These are phyloP conservation scores for Wallacemonas sp. DNA, from an alignment of 208 protist species.

Conservation along the genomic window DNA sequence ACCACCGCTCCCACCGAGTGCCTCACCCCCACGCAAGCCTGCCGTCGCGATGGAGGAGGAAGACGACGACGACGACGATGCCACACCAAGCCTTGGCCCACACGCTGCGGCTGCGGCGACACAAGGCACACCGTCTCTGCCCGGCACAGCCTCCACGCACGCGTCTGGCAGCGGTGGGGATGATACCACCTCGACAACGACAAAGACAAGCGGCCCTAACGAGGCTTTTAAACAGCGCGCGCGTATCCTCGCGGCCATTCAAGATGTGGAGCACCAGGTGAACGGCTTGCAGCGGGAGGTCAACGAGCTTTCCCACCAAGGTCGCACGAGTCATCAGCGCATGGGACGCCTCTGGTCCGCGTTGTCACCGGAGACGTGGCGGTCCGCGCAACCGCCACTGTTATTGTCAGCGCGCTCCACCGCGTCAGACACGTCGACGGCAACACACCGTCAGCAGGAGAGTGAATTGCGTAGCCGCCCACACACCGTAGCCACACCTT, in stretches of 20 bases:
- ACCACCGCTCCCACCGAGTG: constrained; percentile 12
- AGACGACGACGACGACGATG: constrained; percentile 7
- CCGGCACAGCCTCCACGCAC: neutral
- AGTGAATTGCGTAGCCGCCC: no score
- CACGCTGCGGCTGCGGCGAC: neutral
- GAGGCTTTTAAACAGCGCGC: constrained; percentile 42
- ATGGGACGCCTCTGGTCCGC: constrained; percentile 26
- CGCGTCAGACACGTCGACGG: neutral
- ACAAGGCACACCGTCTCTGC: no score
- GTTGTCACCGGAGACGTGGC: constrained; percentile 7
- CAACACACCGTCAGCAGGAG: neutral
- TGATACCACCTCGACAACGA: constrained; percentile 1
- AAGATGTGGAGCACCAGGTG: constrained; percentile 54
- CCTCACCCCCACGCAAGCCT: constrained; percentile 10
- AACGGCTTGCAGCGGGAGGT: constrained; percentile 47
- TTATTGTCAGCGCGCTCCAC: neutral
- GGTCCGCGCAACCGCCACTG: neutral
- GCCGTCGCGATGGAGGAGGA: neutral
- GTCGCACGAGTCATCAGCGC: constrained; percentile 24
- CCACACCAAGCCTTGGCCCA: neutral
- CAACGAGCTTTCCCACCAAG: constrained; percentile 36
- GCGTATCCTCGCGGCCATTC: constrained; percentile 39
- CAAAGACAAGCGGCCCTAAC: neutral
- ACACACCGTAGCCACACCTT: no score
- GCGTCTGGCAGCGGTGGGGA: no score